Conservation (phyloP, 495 filamentous ascomycete genomes). For the Lasiosphaeria hispida region DNA sequence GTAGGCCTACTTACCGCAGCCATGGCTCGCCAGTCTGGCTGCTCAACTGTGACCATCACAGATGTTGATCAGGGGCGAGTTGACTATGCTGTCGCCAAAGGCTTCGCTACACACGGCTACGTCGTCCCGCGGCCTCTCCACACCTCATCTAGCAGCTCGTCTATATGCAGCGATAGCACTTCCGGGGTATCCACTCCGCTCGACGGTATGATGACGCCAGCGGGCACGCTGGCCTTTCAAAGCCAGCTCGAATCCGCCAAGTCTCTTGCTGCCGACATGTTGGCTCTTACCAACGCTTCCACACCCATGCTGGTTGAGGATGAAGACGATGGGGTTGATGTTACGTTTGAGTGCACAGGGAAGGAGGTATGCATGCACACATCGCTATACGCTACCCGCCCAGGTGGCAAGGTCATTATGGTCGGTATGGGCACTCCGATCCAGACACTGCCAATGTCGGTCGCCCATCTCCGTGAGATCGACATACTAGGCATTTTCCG, state of each 20-base stretch:
- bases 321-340: slow-evolving; percentile 64
- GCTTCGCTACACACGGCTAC: slow-evolving; percentile 68
- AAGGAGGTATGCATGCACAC: slow-evolving; percentile 85
- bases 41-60: slow-evolving; percentile 67
- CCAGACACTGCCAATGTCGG: slow-evolving; percentile 80
- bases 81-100: slow-evolving; percentile 67
- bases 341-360: slow-evolving; percentile 89
- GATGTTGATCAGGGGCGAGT: slow-evolving; percentile 81
- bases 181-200: slow-evolving; percentile 43
- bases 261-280: slow-evolving; percentile 51
- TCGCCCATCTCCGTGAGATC: slow-evolving; percentile 82
- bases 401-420: slow-evolving; percentile 81
- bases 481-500: slow-evolving; percentile 92
- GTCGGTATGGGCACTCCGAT: slow-evolving; percentile 94
- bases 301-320: slow-evolving; percentile 37
- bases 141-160: slow-evolving; percentile 38
- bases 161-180: slow-evolving; percentile 37
- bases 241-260: slow-evolving; percentile 58
- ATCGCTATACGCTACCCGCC: slow-evolving; percentile 73
- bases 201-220: slow-evolving; percentile 47
- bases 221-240: slow-evolving; percentile 34
- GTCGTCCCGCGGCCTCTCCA: slow-evolving; percentile 53
- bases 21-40: slow-evolving; percentile 65
- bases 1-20: slow-evolving; percentile 78
- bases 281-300: slow-evolving; percentile 42